These are phyloP conservation scores for Kwoniella shandongensis DNA, from an alignment of 768 basidiomycete genomes.

Conservation along the genomic window DNA sequence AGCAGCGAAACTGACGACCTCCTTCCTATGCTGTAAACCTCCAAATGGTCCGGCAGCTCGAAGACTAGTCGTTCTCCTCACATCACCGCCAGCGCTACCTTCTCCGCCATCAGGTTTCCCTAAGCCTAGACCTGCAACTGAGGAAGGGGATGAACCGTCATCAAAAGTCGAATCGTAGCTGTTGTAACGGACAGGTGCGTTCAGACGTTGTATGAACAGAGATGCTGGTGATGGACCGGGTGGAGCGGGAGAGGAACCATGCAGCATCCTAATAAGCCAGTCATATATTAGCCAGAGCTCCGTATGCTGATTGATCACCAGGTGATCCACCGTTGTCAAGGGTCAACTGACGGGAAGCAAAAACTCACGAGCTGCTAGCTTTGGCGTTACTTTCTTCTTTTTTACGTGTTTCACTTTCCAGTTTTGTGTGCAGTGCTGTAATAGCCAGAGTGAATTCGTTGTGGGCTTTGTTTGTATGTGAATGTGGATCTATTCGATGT, in stretches of 20 bases:
- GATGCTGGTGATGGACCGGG: constrained; percentile 20
- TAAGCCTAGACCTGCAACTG: constrained; percentile 4
- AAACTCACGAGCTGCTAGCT: constrained; percentile 1
- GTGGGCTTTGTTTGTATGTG: too few species aligned
- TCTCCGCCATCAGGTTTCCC: not conserved
- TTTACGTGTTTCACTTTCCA: not conserved
- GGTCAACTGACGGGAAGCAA: not conserved
- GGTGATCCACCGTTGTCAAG: too few species aligned
- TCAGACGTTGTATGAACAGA: constrained; percentile 19
- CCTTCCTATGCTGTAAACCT: constrained; percentile 10
- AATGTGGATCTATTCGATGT: too few species aligned
- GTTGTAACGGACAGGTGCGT: constrained; percentile 14
- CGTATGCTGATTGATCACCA: too few species aligned
- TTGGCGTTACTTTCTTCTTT: not conserved
- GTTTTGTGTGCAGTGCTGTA: too few species aligned
- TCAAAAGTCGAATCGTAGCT: constrained; percentile 14
- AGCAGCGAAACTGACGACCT: constrained; percentile 28
- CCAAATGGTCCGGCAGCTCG: constrained; percentile 21
- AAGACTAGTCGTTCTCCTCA: constrained; percentile 23
- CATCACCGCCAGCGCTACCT: not conserved
- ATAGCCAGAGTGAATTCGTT: too few species aligned
- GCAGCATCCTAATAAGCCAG: constrained; percentile 38
- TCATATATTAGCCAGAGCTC: too few species aligned
- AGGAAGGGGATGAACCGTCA: not conserved
- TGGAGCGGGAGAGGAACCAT: constrained; percentile 21